These are phyloP conservation scores for Talaromyces funiculosus DNA, from an alignment of 2,329 filamentous ascomycete species.

Conservation along the genomic window DNA sequence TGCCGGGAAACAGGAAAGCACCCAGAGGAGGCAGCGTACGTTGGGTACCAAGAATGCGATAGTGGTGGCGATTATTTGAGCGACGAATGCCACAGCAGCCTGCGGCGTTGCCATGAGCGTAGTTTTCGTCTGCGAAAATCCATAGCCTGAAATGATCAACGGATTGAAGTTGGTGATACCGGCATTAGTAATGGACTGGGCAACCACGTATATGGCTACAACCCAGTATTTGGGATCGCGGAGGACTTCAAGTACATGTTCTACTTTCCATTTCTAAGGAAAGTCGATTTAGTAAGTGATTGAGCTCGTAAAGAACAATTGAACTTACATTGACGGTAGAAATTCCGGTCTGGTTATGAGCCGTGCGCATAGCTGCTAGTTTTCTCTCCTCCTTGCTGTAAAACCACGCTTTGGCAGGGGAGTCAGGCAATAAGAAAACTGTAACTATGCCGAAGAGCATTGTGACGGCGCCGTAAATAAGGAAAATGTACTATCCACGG, in stretches of 20 bases:
- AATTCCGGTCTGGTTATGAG: neutral
- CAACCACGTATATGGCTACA: neutral
- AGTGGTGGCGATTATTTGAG: neutral
- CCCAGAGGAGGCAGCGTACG: neutral
- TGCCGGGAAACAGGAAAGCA: neutral
- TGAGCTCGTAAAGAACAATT: neutral
- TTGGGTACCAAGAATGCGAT: neutral
- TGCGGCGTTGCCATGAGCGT: conserved; percentile 4
- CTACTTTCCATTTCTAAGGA: neutral
- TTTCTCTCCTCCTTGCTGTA: conserved; percentile 2
- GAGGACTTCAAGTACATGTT: neutral
- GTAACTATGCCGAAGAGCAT: neutral
- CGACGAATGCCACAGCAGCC: neutral
- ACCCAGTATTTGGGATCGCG: neutral
- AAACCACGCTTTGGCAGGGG: conserved; percentile 4
- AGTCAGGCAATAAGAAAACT: neutral
- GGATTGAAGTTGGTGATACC: conserved; percentile 6
- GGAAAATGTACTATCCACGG: neutral
- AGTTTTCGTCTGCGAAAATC: neutral
- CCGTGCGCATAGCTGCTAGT: neutral
- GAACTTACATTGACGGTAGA: neutral
- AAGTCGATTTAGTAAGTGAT: no score
- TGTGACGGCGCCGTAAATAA: neutral
- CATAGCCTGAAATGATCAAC: neutral
- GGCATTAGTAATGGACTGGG: neutral